Conservation (phyloP, 176 grass and related monocot genomes). For the Triticum urartu region DNA sequence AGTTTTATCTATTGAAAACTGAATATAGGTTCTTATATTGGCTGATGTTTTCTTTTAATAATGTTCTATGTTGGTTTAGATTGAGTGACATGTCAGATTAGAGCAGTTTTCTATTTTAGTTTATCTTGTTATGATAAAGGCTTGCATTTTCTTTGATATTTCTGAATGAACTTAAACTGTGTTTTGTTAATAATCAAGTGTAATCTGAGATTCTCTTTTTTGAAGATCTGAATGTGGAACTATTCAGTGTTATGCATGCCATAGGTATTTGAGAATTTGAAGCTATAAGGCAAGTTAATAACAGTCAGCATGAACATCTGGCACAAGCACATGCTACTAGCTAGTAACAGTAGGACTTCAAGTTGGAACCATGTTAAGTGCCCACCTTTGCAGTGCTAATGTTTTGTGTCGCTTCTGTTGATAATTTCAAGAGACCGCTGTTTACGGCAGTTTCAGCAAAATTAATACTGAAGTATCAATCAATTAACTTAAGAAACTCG, state of each 20-base stretch:
- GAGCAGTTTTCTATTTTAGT: not conserved
- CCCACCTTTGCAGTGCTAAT: not conserved
- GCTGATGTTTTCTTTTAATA: not conserved
- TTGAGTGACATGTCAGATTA: not conserved
- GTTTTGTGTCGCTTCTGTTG: not conserved
- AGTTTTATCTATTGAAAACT: slow-evolving; percentile 6
- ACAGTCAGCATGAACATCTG: not conserved
- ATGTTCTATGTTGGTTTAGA: not conserved
- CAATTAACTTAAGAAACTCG: slow-evolving; percentile 2
- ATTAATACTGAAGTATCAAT: not conserved
- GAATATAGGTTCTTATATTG: not conserved
- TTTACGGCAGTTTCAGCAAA: slow-evolving; percentile 3
- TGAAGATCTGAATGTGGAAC: slow-evolving; percentile 5
- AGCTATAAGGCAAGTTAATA: not conserved
- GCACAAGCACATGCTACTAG: not conserved
- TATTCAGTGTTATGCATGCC: not conserved
- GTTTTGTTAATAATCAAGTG: not conserved
- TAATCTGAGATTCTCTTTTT: not conserved
- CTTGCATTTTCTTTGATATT: not conserved
- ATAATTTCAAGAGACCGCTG: not conserved
- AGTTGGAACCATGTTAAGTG: not conserved
- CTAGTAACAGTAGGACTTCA: not conserved
- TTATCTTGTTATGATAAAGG: not conserved
- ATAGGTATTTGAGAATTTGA: not conserved
- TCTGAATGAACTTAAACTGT: not conserved